Evolutionary conservation across 768 basidiomycete genomes (phyloP), one percentile per base, ranked within the genome.

Genomic region (Boletus fagicola): DNA sequence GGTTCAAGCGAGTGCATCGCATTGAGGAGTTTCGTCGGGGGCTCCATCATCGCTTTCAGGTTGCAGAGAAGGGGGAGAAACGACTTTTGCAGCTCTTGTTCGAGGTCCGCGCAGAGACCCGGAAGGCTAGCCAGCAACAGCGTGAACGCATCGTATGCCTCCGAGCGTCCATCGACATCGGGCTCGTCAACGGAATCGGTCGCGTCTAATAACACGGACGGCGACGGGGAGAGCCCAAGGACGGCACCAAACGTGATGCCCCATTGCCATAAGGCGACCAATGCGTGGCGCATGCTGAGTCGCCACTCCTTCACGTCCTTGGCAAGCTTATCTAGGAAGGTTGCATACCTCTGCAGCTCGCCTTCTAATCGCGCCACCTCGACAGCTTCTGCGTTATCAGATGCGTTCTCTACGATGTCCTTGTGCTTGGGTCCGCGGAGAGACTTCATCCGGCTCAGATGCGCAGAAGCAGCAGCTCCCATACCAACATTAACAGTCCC

Each of bases 1-100:
- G 89, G 88, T 44, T 86, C 84, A 56, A 90, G 84, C 5, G 85
- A 83, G 59, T 83, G 78, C 84, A 92, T 88, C 4, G 85, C 85
- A 18, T 81, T 79, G 3, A 92, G 76, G 7, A 92, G 79, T 56
- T 85, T 84, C 28, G 80, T 73, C 0, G 90, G 89, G 12, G 85
- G 77, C 33, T 77, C 78, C 66, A 84, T 82, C 58, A 84, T 83
- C 59, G 78, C 76, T 36, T 87, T 73, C 3, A 92, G 74, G 53
- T 78, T 74, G 11, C 80, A 76, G 24, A 92, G 77, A 48, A 84
- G 79, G 9, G 80, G 80, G 16, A 90, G 70, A 10, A 92, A 72
- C 44, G 75, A 70, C 40, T 80, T 77, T 48, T 78, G 80, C 36
- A 90, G 76, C 13, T 78, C 75, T 2, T 68, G 73, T 39, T 87